Conservation (phyloP, 306 rosid species). For the Neltuma alba region DNA sequence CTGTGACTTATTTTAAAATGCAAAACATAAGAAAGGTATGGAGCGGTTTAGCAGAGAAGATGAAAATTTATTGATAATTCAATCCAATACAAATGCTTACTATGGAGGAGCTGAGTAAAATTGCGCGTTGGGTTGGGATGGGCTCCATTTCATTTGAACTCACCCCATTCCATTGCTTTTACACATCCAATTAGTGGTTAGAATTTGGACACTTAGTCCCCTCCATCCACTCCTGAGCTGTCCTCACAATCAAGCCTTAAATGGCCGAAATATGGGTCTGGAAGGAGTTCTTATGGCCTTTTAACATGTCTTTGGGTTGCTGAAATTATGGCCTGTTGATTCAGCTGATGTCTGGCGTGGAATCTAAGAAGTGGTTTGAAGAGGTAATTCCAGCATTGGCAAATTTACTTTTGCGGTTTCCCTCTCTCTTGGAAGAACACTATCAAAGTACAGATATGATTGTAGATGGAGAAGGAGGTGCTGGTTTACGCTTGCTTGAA, state of each 20-base stretch:
- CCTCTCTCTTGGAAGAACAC: constrained; percentile 77
- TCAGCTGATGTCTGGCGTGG: constrained; percentile 69
- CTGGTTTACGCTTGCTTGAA: constrained; percentile 71
- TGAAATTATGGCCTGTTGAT: constrained; percentile 16
- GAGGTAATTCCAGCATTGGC: constrained; percentile 75
- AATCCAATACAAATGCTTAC: not conserved
- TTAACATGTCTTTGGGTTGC: not conserved
- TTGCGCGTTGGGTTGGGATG: not conserved
- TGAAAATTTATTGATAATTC: not conserved
- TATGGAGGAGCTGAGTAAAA: not conserved
- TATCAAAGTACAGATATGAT: constrained; percentile 53
- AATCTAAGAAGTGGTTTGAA: constrained; percentile 69
- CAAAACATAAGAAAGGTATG: not conserved
- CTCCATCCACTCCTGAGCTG: not conserved
- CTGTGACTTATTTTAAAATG: not conserved
- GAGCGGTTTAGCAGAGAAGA: not conserved
- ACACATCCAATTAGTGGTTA: not conserved
- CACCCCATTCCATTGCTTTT: not conserved
- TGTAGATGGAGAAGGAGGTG: constrained; percentile 36
- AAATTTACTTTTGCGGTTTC: constrained; percentile 70
- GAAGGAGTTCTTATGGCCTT: not conserved
- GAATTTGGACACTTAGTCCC: not conserved
- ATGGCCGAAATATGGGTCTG: not conserved
- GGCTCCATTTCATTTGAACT: not conserved
- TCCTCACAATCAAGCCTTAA: not conserved